Base-by-base conservation (phyloP, 495 filamentous ascomycete species). In the Aspergillus bertholletiae region DNA sequence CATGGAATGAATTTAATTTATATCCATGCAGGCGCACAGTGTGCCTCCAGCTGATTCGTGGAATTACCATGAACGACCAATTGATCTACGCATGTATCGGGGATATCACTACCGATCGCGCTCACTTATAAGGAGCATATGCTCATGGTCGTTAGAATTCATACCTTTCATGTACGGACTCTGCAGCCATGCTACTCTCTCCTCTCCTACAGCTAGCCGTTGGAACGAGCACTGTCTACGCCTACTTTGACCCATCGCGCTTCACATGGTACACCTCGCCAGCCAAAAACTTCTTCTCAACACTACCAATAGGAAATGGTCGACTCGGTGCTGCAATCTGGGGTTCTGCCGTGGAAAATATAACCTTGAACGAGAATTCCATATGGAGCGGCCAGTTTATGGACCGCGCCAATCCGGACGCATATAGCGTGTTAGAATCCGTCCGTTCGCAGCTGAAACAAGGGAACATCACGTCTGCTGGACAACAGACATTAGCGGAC, bases 351-450 rank as follows among this genome's bases (percentile, higher is more conserved):
- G 59, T 55, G n/a, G 75, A 78, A 52, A 61, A 68, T 24, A 21
- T 78, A 11, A 57, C 61, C 15, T 49, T 79, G 24, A 80, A 78
- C 46, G 77, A 81, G 56, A 70, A 79, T 53, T 74, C 74, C 24
- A 59, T 78, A 41, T 78, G 73, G 77, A 70, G 61, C 44, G 77
- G 76, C 12, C 62, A 59, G 21, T 63, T 61, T 26, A 56, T 68
- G 52, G 62, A 77, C 40, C 69, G 75, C 5, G 66, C 68, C 23
- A 73, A 71, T 28, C 60, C 56, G 0, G 53, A 60, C 11, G 60
- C 74, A 0, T 58, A 63, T 11, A 41, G 32, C 3, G 58, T 57
- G 13, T 45, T 71, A 18, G 53, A 49, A 13, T 45, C 53, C 13
- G 61, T 76, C 1, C 62, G 74, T 7, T 51, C 59, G 6, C 58